These are phyloP conservation scores for Wilhelminamyces savonicus DNA, from an alignment of 805 yeast species.

Conservation along the genomic window DNA sequence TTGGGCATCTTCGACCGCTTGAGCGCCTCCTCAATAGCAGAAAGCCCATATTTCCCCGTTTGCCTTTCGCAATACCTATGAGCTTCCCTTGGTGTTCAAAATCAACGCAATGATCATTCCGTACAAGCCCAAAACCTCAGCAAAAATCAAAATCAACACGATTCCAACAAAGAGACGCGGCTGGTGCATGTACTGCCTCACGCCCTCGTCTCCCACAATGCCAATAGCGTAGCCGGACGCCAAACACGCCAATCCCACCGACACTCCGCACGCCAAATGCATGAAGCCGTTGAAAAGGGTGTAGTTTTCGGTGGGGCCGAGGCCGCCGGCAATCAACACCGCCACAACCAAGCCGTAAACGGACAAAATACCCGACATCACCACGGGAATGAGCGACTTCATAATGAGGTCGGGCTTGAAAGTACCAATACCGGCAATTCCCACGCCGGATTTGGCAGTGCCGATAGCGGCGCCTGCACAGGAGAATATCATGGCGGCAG, in stretches of 20 bases:
- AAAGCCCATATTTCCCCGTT: no score
- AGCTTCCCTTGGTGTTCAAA: conserved; percentile 83
- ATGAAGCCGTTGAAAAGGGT: conserved; percentile 96
- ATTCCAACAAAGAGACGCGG: conserved; percentile 98
- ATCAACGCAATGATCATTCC: conserved; percentile 97
- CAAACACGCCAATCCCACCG: conserved; percentile 94
- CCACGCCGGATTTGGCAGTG: conserved; percentile 98
- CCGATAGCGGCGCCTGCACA: conserved; percentile 99
- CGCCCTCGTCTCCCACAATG: conserved; percentile 99
- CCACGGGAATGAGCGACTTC: conserved; percentile 91
- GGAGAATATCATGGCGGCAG: conserved; percentile 97
- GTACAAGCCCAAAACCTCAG: conserved; percentile 97
- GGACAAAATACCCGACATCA: conserved; percentile 99
- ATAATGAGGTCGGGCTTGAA: conserved; percentile 94
- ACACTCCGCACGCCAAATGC: conserved; percentile 96
- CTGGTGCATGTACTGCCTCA: conserved; percentile 96
- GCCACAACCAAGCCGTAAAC: conserved; percentile 96
- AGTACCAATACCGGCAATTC: conserved; percentile 97
- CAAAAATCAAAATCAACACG: conserved; percentile 97
- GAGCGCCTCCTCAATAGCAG: no score
- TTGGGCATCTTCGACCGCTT: no score
- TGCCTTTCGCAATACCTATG: no score
- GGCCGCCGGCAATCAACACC: conserved; percentile 84
- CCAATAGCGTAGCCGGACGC: conserved; percentile 99
- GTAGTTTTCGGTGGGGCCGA: conserved; percentile 68